Evolutionary conservation across 2,329 filamentous ascomycete genomes (phyloP).

Genomic region (Xylaria polymorpha): DNA sequence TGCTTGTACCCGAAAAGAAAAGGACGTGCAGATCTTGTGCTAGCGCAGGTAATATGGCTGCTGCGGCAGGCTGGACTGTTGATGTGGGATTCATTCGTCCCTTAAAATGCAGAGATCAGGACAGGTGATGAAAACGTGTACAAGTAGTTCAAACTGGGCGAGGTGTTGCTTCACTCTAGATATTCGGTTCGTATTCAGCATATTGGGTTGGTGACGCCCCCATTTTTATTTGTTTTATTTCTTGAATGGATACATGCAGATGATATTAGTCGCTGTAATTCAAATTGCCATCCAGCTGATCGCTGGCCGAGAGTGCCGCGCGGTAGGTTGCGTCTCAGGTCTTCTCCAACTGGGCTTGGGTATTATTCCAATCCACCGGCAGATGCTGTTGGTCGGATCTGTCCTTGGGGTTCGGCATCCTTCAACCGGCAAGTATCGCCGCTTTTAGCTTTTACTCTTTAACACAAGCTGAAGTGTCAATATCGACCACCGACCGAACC

Average conservation of each 20-base stretch:
- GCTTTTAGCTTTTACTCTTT: background rate
- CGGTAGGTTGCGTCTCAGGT: background rate
- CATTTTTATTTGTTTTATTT: background rate
- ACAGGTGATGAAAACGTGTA: background rate
- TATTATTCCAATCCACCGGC: background rate
- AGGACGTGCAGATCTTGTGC: background rate
- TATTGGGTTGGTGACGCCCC: background rate
- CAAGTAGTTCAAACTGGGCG: background rate
- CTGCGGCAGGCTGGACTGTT: conserved; percentile 10
- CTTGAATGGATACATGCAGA: background rate
- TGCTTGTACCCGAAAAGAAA: conserved; percentile 6
- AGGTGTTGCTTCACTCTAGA: background rate
- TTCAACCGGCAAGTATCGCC: background rate
- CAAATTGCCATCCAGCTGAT: background rate
- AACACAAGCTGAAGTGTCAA: background rate
- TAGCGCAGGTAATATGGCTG: background rate
- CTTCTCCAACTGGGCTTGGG: conserved; percentile 3
- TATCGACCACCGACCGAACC: background rate
- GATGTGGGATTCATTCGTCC: background rate
- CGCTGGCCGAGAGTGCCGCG: background rate
- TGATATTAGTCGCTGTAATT: background rate
- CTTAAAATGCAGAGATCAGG: background rate
- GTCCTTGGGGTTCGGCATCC: background rate
- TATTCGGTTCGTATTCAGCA: background rate
- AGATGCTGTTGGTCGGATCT: background rate